A percentile compares a stretch with the other conserved stretches of the same genome.
These are phyloP conservation scores for Sclerotinia nivalis DNA, from an alignment of 2,329 filamentous ascomycete species.

Conservation along the genomic window DNA sequence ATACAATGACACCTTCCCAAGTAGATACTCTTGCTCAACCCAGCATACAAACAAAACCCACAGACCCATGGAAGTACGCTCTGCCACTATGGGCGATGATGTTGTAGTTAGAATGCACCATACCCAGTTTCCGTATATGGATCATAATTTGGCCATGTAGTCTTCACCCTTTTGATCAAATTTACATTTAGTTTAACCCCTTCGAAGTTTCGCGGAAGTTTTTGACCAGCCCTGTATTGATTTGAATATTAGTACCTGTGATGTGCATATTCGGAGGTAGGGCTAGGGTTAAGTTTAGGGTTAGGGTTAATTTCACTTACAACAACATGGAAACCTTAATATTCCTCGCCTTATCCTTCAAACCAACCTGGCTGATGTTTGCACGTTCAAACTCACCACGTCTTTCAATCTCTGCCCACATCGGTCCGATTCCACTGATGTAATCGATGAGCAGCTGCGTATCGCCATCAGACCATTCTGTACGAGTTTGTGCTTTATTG, in stretches of 20 bases:
- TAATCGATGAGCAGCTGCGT: conserved; percentile 49
- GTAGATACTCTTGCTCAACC: too few relatives aligned
- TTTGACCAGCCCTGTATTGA: conserved; percentile 1
- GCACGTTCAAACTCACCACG: conserved; percentile 39
- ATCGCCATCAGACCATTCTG: conserved; percentile 45
- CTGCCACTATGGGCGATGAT: too few relatives aligned
- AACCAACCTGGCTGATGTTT: conserved; percentile 49
- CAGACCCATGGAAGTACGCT: too few relatives aligned
- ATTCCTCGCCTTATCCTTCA: conserved; percentile 58
- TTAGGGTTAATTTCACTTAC: conserved; percentile 41
- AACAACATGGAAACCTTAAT: conserved; percentile 49
- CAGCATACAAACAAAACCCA: too few relatives aligned
- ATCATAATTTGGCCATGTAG: background rate
- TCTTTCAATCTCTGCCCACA: conserved; percentile 50
- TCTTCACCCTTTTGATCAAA: background rate
- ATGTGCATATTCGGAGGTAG: background rate
- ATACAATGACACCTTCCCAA: too few relatives aligned
- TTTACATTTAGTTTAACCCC: background rate
- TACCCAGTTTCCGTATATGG: background rate
- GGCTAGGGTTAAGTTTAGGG: background rate
- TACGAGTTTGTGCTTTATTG: conserved; percentile 28
- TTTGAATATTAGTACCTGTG: background rate
- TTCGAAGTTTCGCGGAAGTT: background rate
- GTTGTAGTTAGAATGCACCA: background rate
- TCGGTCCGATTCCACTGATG: conserved; percentile 48